Conservation (phyloP, 495 filamentous ascomycete genomes). For the Penicillium robsamsonii region DNA sequence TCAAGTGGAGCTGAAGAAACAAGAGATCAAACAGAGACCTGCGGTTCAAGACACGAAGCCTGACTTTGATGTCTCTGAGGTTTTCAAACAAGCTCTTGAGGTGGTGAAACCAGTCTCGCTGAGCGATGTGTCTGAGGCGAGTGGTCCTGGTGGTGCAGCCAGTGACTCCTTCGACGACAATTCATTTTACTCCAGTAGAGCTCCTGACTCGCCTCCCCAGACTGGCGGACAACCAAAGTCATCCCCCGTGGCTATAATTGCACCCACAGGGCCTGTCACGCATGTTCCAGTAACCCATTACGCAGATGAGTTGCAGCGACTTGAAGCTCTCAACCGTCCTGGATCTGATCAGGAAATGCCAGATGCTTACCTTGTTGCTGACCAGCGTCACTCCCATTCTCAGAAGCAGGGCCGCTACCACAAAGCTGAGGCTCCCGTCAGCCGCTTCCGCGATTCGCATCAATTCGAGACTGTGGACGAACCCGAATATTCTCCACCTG, state of each 20-base stretch:
- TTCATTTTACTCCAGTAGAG: conserved; percentile 90
- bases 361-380: conserved; percentile 48
- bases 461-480: conserved; percentile 40
- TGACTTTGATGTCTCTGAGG: conserved; percentile 72
- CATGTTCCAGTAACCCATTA: conserved; percentile 32
- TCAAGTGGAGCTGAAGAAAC: conserved; percentile 66
- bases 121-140: conserved; percentile 50
- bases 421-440: conserved; percentile 20
- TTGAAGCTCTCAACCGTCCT: conserved; percentile 45
- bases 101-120: conserved; percentile 64
- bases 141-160: conserved; percentile 49
- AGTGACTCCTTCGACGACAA: conserved; percentile 88
- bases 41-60: conserved; percentile 58
- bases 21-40: conserved; percentile 52
- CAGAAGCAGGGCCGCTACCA: conserved; percentile 30
- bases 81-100: conserved; percentile 67
- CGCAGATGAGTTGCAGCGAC: conserved; percentile 49
- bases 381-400: conserved; percentile 32
- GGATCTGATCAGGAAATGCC: conserved; percentile 48
- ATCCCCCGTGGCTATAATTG: conserved; percentile 30
- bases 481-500: conserved; percentile 51
- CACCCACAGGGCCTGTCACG: conserved; percentile 24
- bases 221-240: conserved; percentile 29
- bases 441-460: conserved; percentile 22
- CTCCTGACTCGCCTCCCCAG: conserved; percentile 48